phyloP scores from a whole-genome alignment of 2,329 filamentous ascomycete species.

The Trichoderma citrinoviride region DNA sequence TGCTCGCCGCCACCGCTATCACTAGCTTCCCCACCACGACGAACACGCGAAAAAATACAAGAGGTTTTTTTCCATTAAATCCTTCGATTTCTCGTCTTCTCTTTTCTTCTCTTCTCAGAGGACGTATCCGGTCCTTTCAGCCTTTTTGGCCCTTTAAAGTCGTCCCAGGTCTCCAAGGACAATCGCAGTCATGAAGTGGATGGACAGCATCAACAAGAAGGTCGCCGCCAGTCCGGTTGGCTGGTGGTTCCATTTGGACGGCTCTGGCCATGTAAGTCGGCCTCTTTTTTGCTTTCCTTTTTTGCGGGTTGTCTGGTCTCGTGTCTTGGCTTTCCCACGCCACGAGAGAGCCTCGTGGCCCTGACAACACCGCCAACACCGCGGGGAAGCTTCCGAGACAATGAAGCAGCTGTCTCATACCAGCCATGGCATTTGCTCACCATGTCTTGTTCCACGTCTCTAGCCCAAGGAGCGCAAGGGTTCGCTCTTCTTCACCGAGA shows the following conservation, averaged over 20 bases:
- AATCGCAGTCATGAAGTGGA: conserved; percentile 44
- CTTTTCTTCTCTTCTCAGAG: background rate
- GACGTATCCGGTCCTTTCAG: conserved; percentile 11
- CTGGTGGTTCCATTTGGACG: conserved; percentile 75
- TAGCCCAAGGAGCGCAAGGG: conserved; percentile 69
- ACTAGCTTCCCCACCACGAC: conserved; percentile 12
- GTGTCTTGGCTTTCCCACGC: background rate
- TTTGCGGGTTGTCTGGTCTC: background rate
- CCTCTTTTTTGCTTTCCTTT: background rate
- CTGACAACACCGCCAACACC: background rate
- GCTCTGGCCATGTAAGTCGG: conserved; percentile 71
- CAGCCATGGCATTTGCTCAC: background rate
- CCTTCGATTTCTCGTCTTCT: background rate
- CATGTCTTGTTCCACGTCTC: background rate
- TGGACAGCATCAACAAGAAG: conserved; percentile 50
- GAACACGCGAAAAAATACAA: conserved; percentile 8
- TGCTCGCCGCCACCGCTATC: conserved; percentile 17
- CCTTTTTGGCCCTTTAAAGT: background rate
- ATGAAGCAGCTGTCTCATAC: background rate
- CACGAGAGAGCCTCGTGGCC: background rate
- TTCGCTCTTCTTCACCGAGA: conserved; percentile 77
- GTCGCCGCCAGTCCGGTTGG: conserved; percentile 67
- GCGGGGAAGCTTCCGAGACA: background rate
- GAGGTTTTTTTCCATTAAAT: conserved; percentile 8
- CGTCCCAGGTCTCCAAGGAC: background rate